Evolutionary conservation across 192 early-diverging fungal genomes (phyloP), one percentile per base, ranked within the genome.

Genomic region (Nowakowskiella sp.): DNA sequence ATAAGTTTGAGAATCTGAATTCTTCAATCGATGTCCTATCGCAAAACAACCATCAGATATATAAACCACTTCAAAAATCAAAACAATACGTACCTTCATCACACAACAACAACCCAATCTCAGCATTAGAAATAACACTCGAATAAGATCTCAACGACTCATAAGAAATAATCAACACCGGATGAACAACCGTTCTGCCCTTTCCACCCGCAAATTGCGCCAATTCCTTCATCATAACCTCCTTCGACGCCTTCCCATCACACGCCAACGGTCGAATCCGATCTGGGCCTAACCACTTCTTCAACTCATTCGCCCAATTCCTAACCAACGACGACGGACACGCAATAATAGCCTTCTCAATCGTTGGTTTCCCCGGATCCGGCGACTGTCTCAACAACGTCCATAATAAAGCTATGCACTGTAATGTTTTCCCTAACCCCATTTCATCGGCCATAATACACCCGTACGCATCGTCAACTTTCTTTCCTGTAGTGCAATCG

Each of bases 401-500:
- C 94, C 97, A 99, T n/a, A 99, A 64, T 13, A 99, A 76, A 1
- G 94, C 70, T 43, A 99, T 92, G 60, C 69, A 74, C 58, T 74
- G 70, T 33, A 74, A 32, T 3, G 73, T 75, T 49, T 74, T 78
- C 10, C 78, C 76, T n/a, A 77, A 54, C 13, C 78, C 78, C 74
- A 97, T 95, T 58, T 99, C 97, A 68, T 99, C 97, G 1, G 97
- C 97, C 92, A 98, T 97, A 47, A 99, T 99, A 53, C 91, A 94
- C 55, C 94, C 97, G 61, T 76, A 88, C 0, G 87, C 86, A 59
- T 84, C 73, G 22, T 78, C 67, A 27, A 78, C 68, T 10, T 81
- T 77, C 22, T 53, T 58, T n/a, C 91, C 94, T 22, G 90, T 97
- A 0, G 85, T 81, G 68, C 97, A 99, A 29, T 88, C 81, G 72